phyloP scores from a whole-genome alignment of 805 yeast genomes.

The Hanseniaspora guilliermondii region DNA sequence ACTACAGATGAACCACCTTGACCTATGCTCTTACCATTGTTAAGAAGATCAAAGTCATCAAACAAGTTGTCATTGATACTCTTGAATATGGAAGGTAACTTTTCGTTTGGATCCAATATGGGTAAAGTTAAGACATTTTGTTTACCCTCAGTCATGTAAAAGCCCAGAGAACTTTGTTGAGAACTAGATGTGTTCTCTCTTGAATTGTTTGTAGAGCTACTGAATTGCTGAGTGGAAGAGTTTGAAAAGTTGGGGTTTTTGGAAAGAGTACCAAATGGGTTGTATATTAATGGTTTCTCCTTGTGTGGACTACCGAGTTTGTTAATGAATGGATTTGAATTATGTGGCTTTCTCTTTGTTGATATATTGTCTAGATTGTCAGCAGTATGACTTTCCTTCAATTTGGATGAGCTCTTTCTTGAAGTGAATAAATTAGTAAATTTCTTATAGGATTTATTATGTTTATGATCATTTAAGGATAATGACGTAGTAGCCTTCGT shows the following conservation, averaged over 20 bases:
- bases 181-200: not conserved
- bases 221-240: not conserved
- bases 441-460: not conserved
- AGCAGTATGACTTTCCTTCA: constrained; percentile 37
- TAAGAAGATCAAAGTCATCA: constrained; percentile 42
- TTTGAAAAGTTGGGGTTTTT: constrained; percentile 2
- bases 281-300: constrained; percentile 3
- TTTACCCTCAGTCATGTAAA: constrained; percentile 30
- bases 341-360: not conserved
- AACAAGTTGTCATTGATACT: constrained; percentile 38
- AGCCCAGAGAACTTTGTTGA: constrained; percentile 18
- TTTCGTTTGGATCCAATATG: constrained; percentile 52
- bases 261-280: constrained; percentile 9
- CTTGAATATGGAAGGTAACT: constrained; percentile 41
- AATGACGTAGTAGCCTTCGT: not conserved
- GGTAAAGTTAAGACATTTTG: constrained; percentile 47
- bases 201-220: not conserved
- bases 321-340: constrained; percentile 11
- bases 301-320: not conserved
- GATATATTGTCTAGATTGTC: not conserved
- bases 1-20: constrained; percentile 66
- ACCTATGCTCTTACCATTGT: constrained; percentile 39
- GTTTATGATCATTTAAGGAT: not conserved
- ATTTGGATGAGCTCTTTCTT: constrained; percentile 30
- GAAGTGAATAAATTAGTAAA: not conserved